A percentile compares a stretch with the other conserved stretches of the same genome.
Evolutionary conservation across 352 stramenopile species (phyloP).

Genomic region (Globisporangium yorkense): DNA sequence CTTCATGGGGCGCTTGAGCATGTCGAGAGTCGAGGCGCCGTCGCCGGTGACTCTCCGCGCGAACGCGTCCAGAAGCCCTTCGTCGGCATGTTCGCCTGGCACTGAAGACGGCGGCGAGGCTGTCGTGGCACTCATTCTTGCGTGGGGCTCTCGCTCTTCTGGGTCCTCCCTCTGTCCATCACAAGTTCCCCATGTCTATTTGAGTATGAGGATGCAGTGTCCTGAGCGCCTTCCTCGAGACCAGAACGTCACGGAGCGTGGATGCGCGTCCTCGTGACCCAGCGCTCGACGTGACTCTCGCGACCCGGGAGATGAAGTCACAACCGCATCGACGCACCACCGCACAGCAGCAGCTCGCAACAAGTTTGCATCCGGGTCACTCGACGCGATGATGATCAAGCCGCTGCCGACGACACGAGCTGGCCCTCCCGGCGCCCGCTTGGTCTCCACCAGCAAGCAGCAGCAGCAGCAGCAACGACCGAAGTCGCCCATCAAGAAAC

Average conservation of each 20-base stretch:
- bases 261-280: not conserved
- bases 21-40: constrained; percentile 53
- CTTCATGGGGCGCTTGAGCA: constrained; percentile 35
- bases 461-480: constrained; percentile 7
- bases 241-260: not conserved
- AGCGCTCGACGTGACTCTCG: not conserved
- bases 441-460: constrained; percentile 8
- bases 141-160: too few species aligned
- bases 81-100: constrained; percentile 2
- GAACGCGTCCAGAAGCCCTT: constrained; percentile 21
- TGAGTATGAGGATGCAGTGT: too few species aligned
- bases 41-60: constrained; percentile 16
- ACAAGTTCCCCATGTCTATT: too few species aligned
- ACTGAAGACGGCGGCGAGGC: not conserved
- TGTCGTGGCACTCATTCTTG: constrained; percentile 2
- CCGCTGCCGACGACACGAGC: constrained; percentile 9
- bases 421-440: not conserved
- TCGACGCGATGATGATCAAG: constrained; percentile 18
- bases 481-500: constrained; percentile 61
- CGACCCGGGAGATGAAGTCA: not conserved
- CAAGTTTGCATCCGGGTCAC: not conserved
- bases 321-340: not conserved
- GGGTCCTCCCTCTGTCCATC: too few species aligned
- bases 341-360: not conserved
- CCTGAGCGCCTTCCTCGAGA: not conserved